Conservation (phyloP, 2,329 filamentous ascomycete species). For the Zalaria sp. region DNA sequence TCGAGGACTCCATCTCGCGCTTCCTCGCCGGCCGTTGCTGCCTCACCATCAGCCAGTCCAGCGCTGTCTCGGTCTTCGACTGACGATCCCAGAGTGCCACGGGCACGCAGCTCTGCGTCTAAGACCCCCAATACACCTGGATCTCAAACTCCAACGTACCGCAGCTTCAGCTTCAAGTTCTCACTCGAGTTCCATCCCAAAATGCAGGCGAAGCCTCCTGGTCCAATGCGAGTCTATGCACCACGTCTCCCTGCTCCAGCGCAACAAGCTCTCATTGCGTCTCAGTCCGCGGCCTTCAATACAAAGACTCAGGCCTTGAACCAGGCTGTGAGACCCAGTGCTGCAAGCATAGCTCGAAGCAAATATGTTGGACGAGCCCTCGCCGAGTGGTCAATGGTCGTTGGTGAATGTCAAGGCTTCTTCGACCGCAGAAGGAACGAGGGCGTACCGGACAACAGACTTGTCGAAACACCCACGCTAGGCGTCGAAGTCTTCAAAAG, state of each 20-base stretch:
- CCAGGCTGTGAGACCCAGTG: conserved; percentile 19
- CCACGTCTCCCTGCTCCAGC: conserved; percentile 59
- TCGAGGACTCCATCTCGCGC: neutral
- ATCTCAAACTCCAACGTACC: conserved; percentile 25
- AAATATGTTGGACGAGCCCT: conserved; percentile 58
- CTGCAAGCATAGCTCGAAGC: conserved; percentile 25
- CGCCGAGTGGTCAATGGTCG: conserved; percentile 63
- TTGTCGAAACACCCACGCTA: conserved; percentile 55
- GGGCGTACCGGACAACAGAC: conserved; percentile 49
- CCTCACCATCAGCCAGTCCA: conserved; percentile 3
- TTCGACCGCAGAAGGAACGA: conserved; percentile 62
- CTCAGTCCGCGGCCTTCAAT: conserved; percentile 7
- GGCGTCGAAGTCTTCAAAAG: conserved; percentile 47
- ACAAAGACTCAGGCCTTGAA: conserved; percentile 5
- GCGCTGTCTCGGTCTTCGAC: conserved; percentile 7
- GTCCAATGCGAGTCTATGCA: conserved; percentile 48
- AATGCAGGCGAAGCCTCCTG: conserved; percentile 36
- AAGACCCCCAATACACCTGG: conserved; percentile 2
- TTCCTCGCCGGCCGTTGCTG: neutral
- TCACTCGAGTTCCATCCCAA: conserved; percentile 53
- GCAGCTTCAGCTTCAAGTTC: conserved; percentile 58
- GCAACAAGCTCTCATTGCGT: conserved; percentile 44
- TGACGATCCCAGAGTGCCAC: conserved; percentile 4
- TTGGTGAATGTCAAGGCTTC: conserved; percentile 70
- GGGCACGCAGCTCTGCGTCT: conserved; percentile 1